A percentile compares a stretch with the other conserved stretches of the same genome.
Evolutionary conservation across 331 rosid species (phyloP).

Genomic region (Rhamnella rubrinervis): DNA sequence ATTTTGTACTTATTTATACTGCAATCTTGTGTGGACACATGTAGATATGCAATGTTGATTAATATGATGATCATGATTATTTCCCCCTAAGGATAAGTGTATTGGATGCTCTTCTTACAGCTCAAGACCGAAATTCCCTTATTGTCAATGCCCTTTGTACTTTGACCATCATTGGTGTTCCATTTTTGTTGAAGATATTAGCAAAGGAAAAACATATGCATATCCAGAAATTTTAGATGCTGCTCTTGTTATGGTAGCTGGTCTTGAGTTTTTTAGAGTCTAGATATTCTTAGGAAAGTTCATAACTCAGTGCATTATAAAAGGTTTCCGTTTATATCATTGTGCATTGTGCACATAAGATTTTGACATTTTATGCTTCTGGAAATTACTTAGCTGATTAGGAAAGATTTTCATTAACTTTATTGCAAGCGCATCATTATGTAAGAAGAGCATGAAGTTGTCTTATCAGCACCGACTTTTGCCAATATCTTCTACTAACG

Average conservation of each 20-base stretch:
- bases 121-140: background rate
- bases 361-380: background rate
- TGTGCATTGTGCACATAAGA: no score
- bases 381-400: background rate
- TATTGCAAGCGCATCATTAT: background rate
- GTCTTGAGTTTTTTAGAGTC: no score
- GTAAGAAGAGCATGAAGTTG: background rate
- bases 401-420: background rate
- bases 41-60: background rate
- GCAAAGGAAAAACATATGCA: background rate
- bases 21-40: background rate
- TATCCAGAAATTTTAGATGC: background rate
- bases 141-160: background rate
- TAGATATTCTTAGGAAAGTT: no score
- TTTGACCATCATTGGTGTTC: background rate
- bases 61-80: background rate
- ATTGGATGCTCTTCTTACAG: background rate
- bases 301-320: no score
- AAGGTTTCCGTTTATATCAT: no score
- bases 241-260: background rate
- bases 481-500: background rate
- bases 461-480: background rate
- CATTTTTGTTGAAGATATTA: background rate
- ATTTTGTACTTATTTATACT: no score
- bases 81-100: background rate